Conservation (phyloP, 345 rosid genomes). For the Hibiscus trionum region DNA sequence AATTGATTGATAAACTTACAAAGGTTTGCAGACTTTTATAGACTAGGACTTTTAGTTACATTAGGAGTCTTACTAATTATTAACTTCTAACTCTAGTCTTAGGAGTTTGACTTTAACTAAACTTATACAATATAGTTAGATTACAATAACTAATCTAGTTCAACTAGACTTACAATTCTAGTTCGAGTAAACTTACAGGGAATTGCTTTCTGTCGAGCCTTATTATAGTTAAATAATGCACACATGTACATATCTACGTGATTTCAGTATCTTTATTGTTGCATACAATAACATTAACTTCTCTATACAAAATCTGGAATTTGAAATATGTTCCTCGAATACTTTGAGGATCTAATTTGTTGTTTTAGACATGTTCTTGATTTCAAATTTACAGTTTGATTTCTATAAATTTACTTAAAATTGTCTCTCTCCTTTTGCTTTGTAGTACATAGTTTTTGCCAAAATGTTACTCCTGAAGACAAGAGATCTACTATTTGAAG, state of each 20-base stretch:
- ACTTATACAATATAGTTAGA: too few species aligned
- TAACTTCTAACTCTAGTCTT: too few species aligned
- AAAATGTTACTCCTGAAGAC: slow-evolving; percentile 59
- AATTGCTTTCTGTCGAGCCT: not conserved
- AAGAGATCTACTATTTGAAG: slow-evolving; percentile 61
- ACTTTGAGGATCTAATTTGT: not conserved
- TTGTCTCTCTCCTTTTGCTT: not conserved
- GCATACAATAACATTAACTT: not conserved
- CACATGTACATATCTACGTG: not conserved
- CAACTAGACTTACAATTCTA: too few species aligned
- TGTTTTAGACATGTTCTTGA: not conserved
- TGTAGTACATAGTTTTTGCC: slow-evolving; percentile 70
- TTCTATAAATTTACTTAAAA: slow-evolving; percentile 11
- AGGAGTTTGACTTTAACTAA: too few species aligned
- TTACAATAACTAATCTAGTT: too few species aligned
- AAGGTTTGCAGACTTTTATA: too few species aligned
- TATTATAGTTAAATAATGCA: not conserved
- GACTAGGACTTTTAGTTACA: too few species aligned
- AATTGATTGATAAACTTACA: too few species aligned
- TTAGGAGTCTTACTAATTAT: too few species aligned
- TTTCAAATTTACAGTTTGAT: not conserved
- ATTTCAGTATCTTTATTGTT: not conserved
- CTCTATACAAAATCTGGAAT: not conserved
- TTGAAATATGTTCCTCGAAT: not conserved
- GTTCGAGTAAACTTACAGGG: too few species aligned